Evolutionary conservation across 2,329 filamentous ascomycete genomes (phyloP).

Genomic region (Achaetomium macrosporum): DNA sequence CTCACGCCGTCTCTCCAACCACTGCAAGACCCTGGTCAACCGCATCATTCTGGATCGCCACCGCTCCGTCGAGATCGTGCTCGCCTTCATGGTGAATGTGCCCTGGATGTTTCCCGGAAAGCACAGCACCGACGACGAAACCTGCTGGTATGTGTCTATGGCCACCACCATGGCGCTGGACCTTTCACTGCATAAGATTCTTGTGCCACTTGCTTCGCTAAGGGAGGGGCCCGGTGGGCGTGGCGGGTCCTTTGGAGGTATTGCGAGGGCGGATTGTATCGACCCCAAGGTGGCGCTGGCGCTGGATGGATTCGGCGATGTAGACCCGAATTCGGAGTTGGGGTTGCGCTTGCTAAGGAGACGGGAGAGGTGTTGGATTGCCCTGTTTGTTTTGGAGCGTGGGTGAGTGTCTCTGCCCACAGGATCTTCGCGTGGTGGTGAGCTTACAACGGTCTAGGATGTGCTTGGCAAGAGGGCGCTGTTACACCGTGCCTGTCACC

Average conservation of each 20-base stretch:
- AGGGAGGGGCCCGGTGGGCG: constrained; percentile 38
- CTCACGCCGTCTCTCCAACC: constrained; percentile 59
- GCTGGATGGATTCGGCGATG: constrained; percentile 61
- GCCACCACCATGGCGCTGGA: constrained; percentile 65
- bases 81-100: constrained; percentile 70
- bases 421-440: too few species aligned
- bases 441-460: constrained; percentile 37
- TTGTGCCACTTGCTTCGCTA: constrained; percentile 47
- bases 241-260: constrained; percentile 24
- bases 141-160: constrained; percentile 64
- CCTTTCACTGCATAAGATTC: constrained; percentile 63
- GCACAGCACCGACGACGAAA: constrained; percentile 66
- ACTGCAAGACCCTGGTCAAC: constrained; percentile 57
- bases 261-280: constrained; percentile 64
- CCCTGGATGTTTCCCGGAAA: constrained; percentile 67
- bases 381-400: constrained; percentile 65
- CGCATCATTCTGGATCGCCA: constrained; percentile 56
- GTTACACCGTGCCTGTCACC: constrained; percentile 62
- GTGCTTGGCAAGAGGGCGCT: constrained; percentile 63
- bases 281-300: constrained; percentile 58
- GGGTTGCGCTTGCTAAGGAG: constrained; percentile 57
- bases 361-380: constrained; percentile 64
- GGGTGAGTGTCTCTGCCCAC: constrained; percentile 38
- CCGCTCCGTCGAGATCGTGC: constrained; percentile 66
- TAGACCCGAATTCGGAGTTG: constrained; percentile 55